Percentiles rank a stretch among this genome's conserved stretches.
Evolutionary conservation across 768 basidiomycete genomes (phyloP).

Genomic region (Pholiota molesta): DNA sequence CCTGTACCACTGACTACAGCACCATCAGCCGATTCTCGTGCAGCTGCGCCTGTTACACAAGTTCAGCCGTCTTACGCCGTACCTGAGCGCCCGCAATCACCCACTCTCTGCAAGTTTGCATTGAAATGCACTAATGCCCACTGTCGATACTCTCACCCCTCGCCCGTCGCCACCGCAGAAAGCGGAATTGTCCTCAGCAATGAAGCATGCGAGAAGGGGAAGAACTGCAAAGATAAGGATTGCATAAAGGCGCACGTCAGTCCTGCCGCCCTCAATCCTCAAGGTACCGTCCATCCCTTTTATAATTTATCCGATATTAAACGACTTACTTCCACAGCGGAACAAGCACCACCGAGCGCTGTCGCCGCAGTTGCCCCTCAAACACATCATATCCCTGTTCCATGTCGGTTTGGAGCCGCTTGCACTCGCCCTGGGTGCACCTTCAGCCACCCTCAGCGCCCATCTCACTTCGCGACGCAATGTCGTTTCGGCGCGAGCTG

Average conservation of each 20-base stretch:
- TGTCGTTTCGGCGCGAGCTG: constrained; percentile 89
- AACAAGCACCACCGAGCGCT: constrained; percentile 38
- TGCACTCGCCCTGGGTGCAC: constrained; percentile 73
- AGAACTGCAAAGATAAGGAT: constrained; percentile 90
- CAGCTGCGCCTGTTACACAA: constrained; percentile 26
- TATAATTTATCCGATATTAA: constrained; percentile 16
- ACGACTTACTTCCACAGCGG: constrained; percentile 33
- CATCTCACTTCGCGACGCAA: constrained; percentile 46
- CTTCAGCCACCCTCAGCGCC: constrained; percentile 66
- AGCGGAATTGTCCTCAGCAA: constrained; percentile 94
- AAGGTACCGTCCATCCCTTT: constrained; percentile 43
- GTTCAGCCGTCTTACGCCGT: constrained; percentile 49
- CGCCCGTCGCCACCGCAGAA: constrained; percentile 94
- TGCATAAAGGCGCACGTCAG: constrained; percentile 92
- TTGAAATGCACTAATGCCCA: constrained; percentile 89
- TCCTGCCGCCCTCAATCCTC: constrained; percentile 75
- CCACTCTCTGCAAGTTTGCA: constrained; percentile 92
- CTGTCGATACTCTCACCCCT: constrained; percentile 93
- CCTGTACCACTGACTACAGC: constrained; percentile 25
- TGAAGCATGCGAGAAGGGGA: constrained; percentile 89
- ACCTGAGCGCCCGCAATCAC: constrained; percentile 83
- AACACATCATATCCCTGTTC: constrained; percentile 36
- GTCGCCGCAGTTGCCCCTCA: constrained; percentile 22
- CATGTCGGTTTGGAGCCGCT: constrained; percentile 70
- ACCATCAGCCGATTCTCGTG: constrained; percentile 32